phyloP scores from a whole-genome alignment of 2,329 filamentous ascomycete species.

The Dactylellina drechsleri region DNA sequence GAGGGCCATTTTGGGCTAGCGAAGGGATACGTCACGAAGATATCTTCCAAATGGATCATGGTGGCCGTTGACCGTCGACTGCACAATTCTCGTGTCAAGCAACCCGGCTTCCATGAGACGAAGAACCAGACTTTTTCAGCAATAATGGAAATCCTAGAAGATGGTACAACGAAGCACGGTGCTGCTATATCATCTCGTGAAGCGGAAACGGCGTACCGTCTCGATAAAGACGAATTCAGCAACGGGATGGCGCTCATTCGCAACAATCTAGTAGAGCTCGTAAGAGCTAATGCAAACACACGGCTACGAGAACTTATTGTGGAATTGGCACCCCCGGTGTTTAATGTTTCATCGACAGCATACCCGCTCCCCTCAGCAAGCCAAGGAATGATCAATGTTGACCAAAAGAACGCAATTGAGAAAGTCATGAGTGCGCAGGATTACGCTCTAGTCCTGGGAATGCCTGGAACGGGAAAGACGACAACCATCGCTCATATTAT shows the following conservation, averaged over 20 bases:
- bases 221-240: constrained; percentile 98
- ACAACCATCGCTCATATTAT: constrained; percentile 99
- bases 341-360: constrained; percentile 73
- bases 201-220: constrained; percentile 74
- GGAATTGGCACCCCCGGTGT: constrained; percentile 77
- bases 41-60: constrained; percentile 71
- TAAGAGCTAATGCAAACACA: constrained; percentile 71
- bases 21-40: constrained; percentile 85
- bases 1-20: constrained; percentile 93
- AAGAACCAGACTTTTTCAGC: constrained; percentile 87
- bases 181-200: constrained; percentile 62
- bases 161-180: constrained; percentile 62
- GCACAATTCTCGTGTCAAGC: constrained; percentile 82
- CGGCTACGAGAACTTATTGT: constrained; percentile 73
- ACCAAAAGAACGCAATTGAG: constrained; percentile 85
- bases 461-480: constrained; percentile 98
- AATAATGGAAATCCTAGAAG: constrained; percentile 83
- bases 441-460: constrained; percentile 95
- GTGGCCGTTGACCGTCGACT: constrained; percentile 88
- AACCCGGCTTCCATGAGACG: constrained; percentile 77
- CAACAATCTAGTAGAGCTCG: constrained; percentile 91
- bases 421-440: constrained; percentile 96
- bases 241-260: constrained; percentile 95
- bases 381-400: constrained; percentile 79
- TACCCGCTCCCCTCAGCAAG: constrained; percentile 70